A percentile compares a stretch with the other conserved stretches of the same genome.
Evolutionary conservation across 164 flowering plant genomes (phyloP).

Genomic region (Sextonia rubra): DNA sequence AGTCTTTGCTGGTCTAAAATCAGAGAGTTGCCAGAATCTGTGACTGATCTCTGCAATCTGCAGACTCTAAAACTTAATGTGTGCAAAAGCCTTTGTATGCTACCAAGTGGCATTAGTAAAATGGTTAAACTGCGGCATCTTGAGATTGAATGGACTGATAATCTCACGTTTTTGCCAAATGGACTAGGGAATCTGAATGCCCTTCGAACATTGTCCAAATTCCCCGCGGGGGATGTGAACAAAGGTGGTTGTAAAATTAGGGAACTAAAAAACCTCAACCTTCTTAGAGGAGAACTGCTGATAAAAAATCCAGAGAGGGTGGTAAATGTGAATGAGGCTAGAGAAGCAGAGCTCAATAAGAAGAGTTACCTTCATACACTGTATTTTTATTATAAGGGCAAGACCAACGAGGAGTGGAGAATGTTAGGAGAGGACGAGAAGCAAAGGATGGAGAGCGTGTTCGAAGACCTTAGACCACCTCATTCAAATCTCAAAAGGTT

Average conservation of each 20-base stretch:
- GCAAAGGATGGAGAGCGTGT: neutral
- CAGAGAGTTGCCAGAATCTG: neutral
- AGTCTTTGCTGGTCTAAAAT: no score
- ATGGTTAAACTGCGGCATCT: neutral
- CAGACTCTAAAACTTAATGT: neutral
- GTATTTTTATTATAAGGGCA: neutral
- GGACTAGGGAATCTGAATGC: neutral
- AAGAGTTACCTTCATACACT: neutral
- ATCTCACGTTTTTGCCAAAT: neutral
- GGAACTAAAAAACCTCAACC: no score
- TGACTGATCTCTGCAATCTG: neutral
- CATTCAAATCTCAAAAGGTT: neutral
- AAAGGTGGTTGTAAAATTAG: neutral
- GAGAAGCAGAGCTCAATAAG: neutral
- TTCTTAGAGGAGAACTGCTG: neutral
- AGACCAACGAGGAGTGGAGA: no score
- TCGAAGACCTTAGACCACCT: constrained; percentile 2
- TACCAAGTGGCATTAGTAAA: neutral
- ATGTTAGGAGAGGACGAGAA: neutral
- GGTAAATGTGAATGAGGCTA: neutral
- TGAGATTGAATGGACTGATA: neutral
- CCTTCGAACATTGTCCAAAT: neutral
- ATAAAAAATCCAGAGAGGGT: neutral
- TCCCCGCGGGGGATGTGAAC: neutral
- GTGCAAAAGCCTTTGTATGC: neutral